These are phyloP conservation scores for Elsinoe arachidis DNA, from an alignment of 2,329 filamentous ascomycete species.

Conservation along the genomic window DNA sequence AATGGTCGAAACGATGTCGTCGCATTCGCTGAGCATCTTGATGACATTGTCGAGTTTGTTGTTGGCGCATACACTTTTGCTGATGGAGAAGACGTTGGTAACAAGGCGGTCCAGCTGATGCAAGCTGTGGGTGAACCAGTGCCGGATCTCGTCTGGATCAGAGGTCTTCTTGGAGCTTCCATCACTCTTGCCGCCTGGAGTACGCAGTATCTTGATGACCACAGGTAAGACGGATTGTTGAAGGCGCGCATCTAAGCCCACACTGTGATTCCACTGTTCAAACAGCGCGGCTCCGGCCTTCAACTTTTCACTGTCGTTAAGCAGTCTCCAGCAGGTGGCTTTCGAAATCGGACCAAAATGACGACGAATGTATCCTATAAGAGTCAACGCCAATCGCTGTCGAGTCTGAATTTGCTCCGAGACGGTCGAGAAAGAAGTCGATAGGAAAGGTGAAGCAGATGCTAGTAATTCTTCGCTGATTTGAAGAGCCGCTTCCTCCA, in stretches of 20 bases:
- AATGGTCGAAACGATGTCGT: conserved; percentile 60
- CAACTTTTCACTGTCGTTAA: conserved; percentile 89
- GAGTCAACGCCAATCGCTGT: conserved; percentile 61
- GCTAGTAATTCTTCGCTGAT: conserved; percentile 75
- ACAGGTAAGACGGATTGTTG: conserved; percentile 31
- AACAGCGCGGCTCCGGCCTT: conserved; percentile 71
- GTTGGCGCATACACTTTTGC: conserved; percentile 32
- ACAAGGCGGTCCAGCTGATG: conserved; percentile 23
- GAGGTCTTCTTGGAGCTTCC: background rate
- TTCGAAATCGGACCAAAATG: conserved; percentile 58
- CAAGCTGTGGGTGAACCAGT: conserved; percentile 18
- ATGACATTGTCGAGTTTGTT: conserved; percentile 35
- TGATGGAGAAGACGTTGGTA: conserved; percentile 15
- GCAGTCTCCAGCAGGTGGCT: conserved; percentile 63
- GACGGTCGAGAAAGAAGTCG: conserved; percentile 59
- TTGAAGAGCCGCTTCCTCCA: conserved; percentile 65
- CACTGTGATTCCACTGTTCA: conserved; percentile 66
- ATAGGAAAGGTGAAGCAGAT: conserved; percentile 66
- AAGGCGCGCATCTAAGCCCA: conserved; percentile 72
- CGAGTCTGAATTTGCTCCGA: conserved; percentile 72
- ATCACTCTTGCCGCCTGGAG: background rate
- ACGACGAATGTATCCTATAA: conserved; percentile 62
- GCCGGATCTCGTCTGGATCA: conserved; percentile 12
- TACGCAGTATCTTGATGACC: conserved; percentile 9
- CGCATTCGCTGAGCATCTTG: conserved; percentile 52